Evolutionary conservation across 2,329 filamentous ascomycete species (phyloP), one percentile per base, ranked within the genome.

Genomic region (Moelleriella libera): DNA sequence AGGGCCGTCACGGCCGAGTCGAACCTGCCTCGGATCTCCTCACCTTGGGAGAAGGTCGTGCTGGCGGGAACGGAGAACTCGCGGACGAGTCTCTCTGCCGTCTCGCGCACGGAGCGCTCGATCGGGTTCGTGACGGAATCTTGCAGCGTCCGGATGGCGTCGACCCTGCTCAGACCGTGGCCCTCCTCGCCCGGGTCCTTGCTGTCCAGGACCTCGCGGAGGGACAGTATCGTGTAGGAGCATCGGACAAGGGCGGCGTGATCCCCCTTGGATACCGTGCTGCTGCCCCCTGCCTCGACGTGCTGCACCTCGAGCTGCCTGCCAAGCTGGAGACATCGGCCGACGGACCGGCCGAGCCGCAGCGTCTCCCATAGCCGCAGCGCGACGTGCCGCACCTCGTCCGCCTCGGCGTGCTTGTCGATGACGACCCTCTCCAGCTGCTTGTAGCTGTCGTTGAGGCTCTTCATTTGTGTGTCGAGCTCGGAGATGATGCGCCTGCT

Each of bases 231-330:
- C 0, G 86, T 89, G 59, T 88, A 80, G 0, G 86, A 80, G 45
- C 87, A 92, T 42, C 87, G 75, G n/a, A 94, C 78, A 57, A 96
- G 75, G 1, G 85, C 83, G 42, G 80, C 73, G 56, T 89, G 82
- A 53, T 92, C 86, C 55, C 88, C 83, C 52, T 77, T 80, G 48
- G 68, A 73, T 30, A 60, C 62, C 2, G 63, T 31, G 7, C 7
- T 7, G 54, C 58, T 46, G 50, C 68, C 61, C 47, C n/a, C n/a
- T n/a, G 69, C 69, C 62, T 94, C 88, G 0, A 77, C 70, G 58
- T 94, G 76, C 61, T 94, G 85, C n/a, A 85, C 76, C 61, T 97
- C 88, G 9, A 98, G 74, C 66, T 94, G 88, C 43, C 89, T 72
- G 0, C 87, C 88, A 3, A 97, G 70, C 58, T 85, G 83, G 41